phyloP scores from a whole-genome alignment of 768 basidiomycete species.

The Porpolomopsis calyptriformis region DNA sequence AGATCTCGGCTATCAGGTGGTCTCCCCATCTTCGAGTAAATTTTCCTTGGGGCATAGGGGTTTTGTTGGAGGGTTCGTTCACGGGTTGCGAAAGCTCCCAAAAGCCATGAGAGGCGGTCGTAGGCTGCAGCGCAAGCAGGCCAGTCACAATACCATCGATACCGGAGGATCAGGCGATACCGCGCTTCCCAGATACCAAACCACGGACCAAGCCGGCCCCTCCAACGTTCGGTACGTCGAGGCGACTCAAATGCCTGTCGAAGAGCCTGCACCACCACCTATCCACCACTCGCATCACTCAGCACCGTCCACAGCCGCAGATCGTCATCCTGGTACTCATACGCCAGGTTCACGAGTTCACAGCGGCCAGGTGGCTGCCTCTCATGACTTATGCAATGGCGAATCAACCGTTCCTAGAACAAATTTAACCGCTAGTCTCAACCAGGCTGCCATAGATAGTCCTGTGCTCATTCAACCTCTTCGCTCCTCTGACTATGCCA shows the following conservation, averaged over 20 bases:
- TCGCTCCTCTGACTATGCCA: conserved; percentile 24
- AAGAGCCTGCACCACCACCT: not conserved
- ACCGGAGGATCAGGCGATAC: conserved; percentile 20
- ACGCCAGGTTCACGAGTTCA: not conserved
- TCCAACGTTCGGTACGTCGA: conserved; percentile 25
- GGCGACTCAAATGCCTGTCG: conserved; percentile 23
- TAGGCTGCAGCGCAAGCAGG: conserved; percentile 16
- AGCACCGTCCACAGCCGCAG: not conserved
- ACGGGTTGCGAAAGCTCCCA: conserved; percentile 25
- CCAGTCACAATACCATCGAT: not conserved
- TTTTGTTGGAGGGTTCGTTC: conserved; percentile 29
- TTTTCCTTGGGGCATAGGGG: conserved; percentile 16
- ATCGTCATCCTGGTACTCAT: not conserved
- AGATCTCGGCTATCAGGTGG: not conserved
- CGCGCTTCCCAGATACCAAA: conserved; percentile 17
- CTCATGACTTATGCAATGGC: not conserved
- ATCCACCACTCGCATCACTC: not conserved
- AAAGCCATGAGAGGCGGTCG: conserved; percentile 20
- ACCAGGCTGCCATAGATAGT: conserved; percentile 1
- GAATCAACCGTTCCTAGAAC: not conserved
- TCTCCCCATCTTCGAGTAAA: not conserved
- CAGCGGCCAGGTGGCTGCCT: not conserved
- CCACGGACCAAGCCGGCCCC: conserved; percentile 17
- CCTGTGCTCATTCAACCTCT: conserved; percentile 22
- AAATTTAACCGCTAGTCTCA: not conserved